Evolutionary conservation across 345 rosid species (phyloP), one percentile per base, ranked within the genome.

Genomic region (Geranium rotundifolium): DNA sequence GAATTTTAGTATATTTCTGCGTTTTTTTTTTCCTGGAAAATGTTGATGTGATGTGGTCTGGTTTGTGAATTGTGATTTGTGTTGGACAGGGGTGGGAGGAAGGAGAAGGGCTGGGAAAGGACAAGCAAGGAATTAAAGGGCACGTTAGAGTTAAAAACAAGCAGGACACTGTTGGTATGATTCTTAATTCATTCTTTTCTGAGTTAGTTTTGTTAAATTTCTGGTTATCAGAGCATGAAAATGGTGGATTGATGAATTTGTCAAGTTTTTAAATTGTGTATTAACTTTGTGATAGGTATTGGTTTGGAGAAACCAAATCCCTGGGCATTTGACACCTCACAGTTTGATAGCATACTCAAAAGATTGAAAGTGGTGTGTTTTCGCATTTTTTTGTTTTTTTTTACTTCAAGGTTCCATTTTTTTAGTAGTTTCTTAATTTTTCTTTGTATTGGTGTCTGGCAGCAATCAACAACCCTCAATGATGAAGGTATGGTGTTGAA

Each of bases 21-120:
- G 23, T 17, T 46, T n/a, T 17, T 20, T 15, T 56, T 60, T 2
- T 13, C 19, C 10, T 9, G 13, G 41, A 34, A 16, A 4, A 18
- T 27, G 50, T 27, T 52, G 54, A 19, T 17, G 12, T 14, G 29
- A 54, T 17, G 12, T 14, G 29, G 39, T 54, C 17, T 52, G 15
- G 0, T 59, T 14, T 27, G 13, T 29, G 41, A 0, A 15, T 46
- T 37, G 41, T 16, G 39, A 62, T 37, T 54, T 18, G 20, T 63
- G 67, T 62, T 57, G 70, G 64, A 14, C 61, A 90, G 99, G 99
- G 99, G 27, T 90, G 97, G 97, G 99, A 93, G 73, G 99, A 93
- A 84, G 96, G 99, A 74, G 96, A 93, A 80, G 97, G 99, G 62
- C 84, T 93, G 1, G 97, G 99, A 64, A 93, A 90, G 74, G 97